phyloP scores from a whole-genome alignment of 345 rosid species.

The Anastatica hierochuntica region DNA sequence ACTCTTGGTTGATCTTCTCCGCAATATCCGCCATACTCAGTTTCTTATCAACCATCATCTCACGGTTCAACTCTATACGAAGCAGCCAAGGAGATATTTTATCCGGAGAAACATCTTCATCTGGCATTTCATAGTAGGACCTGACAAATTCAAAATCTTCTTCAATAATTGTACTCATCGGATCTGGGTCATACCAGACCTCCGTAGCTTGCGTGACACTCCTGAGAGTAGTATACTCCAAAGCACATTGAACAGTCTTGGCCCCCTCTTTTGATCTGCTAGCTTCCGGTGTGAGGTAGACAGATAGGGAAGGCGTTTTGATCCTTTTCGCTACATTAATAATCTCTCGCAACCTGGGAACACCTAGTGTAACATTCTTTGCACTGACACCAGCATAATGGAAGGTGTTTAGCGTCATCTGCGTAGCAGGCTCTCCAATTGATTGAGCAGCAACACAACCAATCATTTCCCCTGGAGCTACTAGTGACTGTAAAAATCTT shows the following conservation, averaged over 20 bases:
- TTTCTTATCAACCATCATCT: conserved; percentile 98
- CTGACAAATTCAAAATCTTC: conserved; percentile 92
- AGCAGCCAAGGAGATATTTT: conserved; percentile 98
- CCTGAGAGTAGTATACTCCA: conserved; percentile 92
- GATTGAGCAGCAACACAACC: conserved; percentile 99
- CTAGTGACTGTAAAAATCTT: conserved; percentile 77
- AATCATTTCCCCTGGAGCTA: conserved; percentile 98
- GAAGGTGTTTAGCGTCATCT: conserved; percentile 96
- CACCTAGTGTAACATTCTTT: conserved; percentile 97
- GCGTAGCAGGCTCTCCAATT: conserved; percentile 99
- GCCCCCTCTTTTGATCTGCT: conserved; percentile 83
- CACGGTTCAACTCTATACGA: conserved; percentile 92
- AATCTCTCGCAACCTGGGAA: conserved; percentile 90
- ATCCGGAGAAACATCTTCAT: conserved; percentile 87
- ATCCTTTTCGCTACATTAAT: conserved; percentile 93
- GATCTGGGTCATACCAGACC: conserved; percentile 99
- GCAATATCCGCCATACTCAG: conserved; percentile 94
- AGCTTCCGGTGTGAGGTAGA: conserved; percentile 64
- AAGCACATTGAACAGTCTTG: conserved; percentile 89
- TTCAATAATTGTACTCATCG: conserved; percentile 77
- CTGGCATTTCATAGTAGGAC: conserved; percentile 97
- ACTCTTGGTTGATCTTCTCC: conserved; percentile 87
- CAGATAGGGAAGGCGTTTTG: conserved; percentile 90
- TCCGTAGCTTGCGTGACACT: conserved; percentile 95
- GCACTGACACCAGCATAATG: conserved; percentile 99